phyloP scores from a whole-genome alignment of 2,329 filamentous ascomycete species.

The Xylaria sp. region DNA sequence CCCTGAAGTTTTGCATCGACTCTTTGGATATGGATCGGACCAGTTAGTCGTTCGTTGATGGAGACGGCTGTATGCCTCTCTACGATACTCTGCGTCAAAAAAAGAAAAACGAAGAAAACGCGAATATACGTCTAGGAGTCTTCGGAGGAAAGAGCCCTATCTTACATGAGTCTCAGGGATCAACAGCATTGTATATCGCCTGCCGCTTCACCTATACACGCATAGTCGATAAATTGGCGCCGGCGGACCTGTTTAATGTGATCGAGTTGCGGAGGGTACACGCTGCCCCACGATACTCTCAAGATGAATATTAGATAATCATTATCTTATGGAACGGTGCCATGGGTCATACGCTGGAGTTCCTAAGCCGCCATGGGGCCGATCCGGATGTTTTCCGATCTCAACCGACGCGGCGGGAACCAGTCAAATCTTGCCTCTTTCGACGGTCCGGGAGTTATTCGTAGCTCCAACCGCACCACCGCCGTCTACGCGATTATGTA shows the following conservation, averaged over 20 bases:
- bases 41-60: too few relatives aligned
- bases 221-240: background rate
- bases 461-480: background rate
- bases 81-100: background rate
- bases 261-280: background rate
- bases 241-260: background rate
- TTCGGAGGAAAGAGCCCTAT: background rate
- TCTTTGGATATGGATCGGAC: background rate
- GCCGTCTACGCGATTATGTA: background rate
- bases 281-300: conserved; percentile 7
- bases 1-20: background rate
- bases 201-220: conserved; percentile 2
- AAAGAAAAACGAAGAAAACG: background rate
- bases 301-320: background rate
- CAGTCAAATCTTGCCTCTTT: background rate
- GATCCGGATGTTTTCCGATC: background rate
- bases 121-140: background rate
- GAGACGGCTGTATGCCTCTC: background rate
- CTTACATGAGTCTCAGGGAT: background rate
- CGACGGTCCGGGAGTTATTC: background rate
- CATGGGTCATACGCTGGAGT: background rate
- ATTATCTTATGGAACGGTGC: background rate
- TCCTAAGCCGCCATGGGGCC: background rate
- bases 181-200: conserved; percentile 11
- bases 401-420: background rate